Evolutionary conservation across 2,329 filamentous ascomycete genomes (phyloP), one percentile per base, ranked within the genome.

Genomic region (Cladophialophora carrionii): DNA sequence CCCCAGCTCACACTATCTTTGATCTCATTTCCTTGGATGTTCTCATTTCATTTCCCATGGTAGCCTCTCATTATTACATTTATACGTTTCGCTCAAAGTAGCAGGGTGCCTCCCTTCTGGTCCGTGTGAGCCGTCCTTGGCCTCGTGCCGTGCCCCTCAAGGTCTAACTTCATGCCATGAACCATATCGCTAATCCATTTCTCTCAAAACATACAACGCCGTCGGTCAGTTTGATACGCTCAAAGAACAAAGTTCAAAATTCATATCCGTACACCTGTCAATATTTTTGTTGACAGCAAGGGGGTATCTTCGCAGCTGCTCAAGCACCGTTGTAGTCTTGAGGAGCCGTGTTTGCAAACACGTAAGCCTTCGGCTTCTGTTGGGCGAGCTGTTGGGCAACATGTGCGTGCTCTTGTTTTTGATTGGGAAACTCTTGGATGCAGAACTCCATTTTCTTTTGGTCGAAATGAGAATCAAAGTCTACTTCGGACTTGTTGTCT

Each of bases 361-460:
- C 77, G 66, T 79, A 81, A 53, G 73, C 76, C 70, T 79, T 79
- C 6, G 77, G 76, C 70, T 76, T 76, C 63, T 79, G 77, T 24
- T 74, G 74, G 31, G 75, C 70, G 57, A 80, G 71, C 62, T 79
- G 78, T 62, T 80, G 76, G n/a, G 78, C 75, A 52, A 76, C 74
- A 64, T 76, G 77, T 24, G 76, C 76, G 67, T 79, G 77, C n/a
- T 75, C 75, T 67, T 79, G 74, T 61, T 78, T 76, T 65, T 81
- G 79, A 64, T 80, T 74, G 12, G 78, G 75, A 64, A 79, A 81
- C 64, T 80, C 79, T 57, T 78, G 77, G 57, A 81, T 79, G 63
- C 75, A 73, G 66, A 80, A 80, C 67, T 80, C 77, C 0, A 75
- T 74, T 43, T 71, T 72, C 71, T 77, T 77, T 49, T 74, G 66